Conservation (phyloP, 2,329 filamentous ascomycete species). For the Colletotrichum falcatum region DNA sequence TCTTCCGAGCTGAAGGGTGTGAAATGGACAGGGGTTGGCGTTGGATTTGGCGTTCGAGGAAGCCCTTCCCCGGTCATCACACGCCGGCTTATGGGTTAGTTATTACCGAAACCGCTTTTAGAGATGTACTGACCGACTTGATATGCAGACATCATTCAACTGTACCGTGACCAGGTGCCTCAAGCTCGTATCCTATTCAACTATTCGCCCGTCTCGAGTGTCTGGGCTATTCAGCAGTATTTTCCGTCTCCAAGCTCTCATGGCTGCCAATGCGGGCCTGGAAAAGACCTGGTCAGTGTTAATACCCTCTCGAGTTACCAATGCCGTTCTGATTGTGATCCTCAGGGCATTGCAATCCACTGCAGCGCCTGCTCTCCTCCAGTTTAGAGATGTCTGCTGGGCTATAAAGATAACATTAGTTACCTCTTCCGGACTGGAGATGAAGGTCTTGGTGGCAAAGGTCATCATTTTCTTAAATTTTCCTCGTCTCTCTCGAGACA, state of each 20-base stretch:
- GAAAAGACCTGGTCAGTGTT: constrained; percentile 19
- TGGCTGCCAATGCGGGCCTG: constrained; percentile 14
- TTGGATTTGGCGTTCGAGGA: constrained; percentile 34
- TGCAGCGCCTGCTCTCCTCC: constrained; percentile 26
- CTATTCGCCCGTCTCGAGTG: constrained; percentile 25
- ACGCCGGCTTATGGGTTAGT: constrained; percentile 22
- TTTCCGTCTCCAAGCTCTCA: constrained; percentile 9
- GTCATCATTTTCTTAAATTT: background rate
- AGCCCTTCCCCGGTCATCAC: constrained; percentile 28
- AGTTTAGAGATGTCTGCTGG: background rate
- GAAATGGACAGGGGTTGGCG: constrained; percentile 31
- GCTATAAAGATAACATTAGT: background rate
- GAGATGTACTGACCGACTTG: background rate
- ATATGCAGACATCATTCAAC: constrained; percentile 24
- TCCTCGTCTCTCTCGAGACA: background rate
- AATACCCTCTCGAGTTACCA: accelerated
- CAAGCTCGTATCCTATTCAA: constrained; percentile 33
- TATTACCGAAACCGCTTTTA: background rate
- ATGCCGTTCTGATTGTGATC: background rate
- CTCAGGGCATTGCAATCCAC: constrained; percentile 25
- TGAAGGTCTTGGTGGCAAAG: background rate
- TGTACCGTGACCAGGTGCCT: constrained; percentile 29
- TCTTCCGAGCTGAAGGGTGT: constrained; percentile 21
- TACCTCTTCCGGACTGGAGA: background rate
- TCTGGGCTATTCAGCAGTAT: constrained; percentile 38